Percentiles rank a stretch among this genome's conserved stretches.
Evolutionary conservation across 2,329 filamentous ascomycete species (phyloP).

Genomic region (Hyphodiscus sp.): DNA sequence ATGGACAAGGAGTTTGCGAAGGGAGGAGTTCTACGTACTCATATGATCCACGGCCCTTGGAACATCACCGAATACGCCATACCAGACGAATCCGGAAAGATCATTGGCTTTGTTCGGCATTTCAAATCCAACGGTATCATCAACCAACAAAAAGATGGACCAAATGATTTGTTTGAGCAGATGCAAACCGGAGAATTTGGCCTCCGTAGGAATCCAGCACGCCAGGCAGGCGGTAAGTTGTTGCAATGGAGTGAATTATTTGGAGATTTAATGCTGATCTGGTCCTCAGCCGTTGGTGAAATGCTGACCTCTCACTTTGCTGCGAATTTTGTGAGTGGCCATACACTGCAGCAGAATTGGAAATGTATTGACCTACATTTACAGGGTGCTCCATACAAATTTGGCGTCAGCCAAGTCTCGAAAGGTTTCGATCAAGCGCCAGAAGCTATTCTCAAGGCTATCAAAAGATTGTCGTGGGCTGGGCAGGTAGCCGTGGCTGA

Average conservation of each 20-base stretch:
- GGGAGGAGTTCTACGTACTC: not conserved
- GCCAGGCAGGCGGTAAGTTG: conserved; percentile 31
- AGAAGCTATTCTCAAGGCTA: conserved; percentile 39
- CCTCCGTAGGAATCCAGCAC: conserved; percentile 32
- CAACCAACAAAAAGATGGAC: conserved; percentile 33
- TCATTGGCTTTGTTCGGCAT: conserved; percentile 43
- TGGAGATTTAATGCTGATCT: conserved; percentile 19
- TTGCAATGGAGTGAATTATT: conserved; percentile 7
- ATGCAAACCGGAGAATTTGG: conserved; percentile 39
- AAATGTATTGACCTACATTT: conserved; percentile 7
- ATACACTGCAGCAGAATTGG: not conserved
- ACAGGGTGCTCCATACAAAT: conserved; percentile 61
- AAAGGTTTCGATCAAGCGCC: conserved; percentile 44
- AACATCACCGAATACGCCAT: conserved; percentile 37
- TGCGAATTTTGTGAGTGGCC: conserved; percentile 42
- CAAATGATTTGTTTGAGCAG: conserved; percentile 51
- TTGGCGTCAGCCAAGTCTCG: conserved; percentile 48
- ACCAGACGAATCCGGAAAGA: conserved; percentile 31
- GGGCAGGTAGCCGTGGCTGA: conserved; percentile 35
- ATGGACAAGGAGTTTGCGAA: not conserved
- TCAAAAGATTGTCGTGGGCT: conserved; percentile 51
- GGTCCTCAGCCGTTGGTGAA: conserved; percentile 31
- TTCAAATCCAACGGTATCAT: conserved; percentile 32
- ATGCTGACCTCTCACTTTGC: conserved; percentile 45
- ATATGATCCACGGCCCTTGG: conserved; percentile 24